A percentile compares a stretch with the other conserved stretches of the same genome.
These are phyloP conservation scores for Juncus inflexus DNA, from an alignment of 176 grass and related monocot genomes.

Conservation along the genomic window DNA sequence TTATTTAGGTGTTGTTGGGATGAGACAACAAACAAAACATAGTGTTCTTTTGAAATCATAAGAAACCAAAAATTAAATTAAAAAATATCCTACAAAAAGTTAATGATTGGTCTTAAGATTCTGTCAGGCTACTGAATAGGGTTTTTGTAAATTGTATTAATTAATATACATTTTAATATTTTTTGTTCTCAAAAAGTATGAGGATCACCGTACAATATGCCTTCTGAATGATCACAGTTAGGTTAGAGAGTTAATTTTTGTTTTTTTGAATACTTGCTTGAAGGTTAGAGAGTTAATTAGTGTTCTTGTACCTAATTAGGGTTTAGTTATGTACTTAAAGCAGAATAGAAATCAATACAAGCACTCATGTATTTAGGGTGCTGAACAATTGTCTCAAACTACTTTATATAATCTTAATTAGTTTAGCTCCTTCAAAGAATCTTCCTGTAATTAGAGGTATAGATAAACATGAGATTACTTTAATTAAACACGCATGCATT, in stretches of 20 bases:
- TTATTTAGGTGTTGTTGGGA: no score
- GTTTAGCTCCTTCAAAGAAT: neutral
- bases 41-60: no score
- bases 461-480: constrained; percentile 17
- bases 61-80: no score
- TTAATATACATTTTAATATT: no score
- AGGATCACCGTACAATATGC: neutral
- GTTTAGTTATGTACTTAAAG: neutral
- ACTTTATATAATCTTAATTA: neutral
- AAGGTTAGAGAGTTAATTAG: neutral
- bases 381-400: constrained; percentile 5
- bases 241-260: neutral
- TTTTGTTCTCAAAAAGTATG: neutral
- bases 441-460: neutral
- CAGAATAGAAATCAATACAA: neutral
- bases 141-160: no score
- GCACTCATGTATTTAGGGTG: constrained; percentile 23
- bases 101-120: no score
- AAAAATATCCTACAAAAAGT: no score
- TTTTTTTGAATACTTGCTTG: no score
- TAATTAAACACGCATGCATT: neutral
- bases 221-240: neutral
- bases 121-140: no score
- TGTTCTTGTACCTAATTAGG: neutral
- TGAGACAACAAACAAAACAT: no score